Evolutionary conservation across 2,329 filamentous ascomycete species (phyloP).

Genomic region (Hymenoscyphus salicellus): DNA sequence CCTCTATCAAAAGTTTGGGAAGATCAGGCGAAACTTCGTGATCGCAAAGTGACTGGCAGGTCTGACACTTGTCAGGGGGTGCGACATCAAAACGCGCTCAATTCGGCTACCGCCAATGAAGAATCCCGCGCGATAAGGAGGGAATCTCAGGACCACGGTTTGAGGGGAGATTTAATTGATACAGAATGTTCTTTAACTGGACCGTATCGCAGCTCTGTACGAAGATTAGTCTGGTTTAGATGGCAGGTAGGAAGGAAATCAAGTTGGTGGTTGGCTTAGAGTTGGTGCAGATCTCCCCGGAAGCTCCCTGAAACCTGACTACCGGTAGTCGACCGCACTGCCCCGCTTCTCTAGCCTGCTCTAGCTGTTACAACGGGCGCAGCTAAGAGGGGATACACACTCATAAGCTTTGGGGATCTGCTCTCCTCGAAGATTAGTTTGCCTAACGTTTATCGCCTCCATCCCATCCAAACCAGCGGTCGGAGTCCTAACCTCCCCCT

Average conservation of each 20-base stretch:
- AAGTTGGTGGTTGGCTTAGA: neutral
- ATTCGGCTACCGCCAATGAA: neutral
- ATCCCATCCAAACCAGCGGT: neutral
- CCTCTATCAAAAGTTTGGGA: neutral
- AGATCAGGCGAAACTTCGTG: neutral
- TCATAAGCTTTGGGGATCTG: constrained; percentile 1
- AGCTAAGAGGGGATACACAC: neutral
- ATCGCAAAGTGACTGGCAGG: neutral
- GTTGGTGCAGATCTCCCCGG: neutral
- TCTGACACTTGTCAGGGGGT: neutral
- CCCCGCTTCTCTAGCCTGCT: neutral
- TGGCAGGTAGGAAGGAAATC: neutral
- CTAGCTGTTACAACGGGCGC: neutral
- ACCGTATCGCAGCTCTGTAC: neutral
- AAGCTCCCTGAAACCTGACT: neutral
- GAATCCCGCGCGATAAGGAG: neutral
- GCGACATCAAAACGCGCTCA: neutral
- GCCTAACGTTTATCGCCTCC: neutral
- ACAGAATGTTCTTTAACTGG: neutral
- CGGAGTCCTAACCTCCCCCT: neutral
- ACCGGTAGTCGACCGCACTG: neutral
- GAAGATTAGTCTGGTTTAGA: neutral
- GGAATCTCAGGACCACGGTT: neutral
- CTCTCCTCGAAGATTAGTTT: neutral
- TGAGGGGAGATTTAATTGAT: neutral